These are phyloP conservation scores for Exserohilum turcica DNA, from an alignment of 2,329 filamentous ascomycete genomes.

Conservation along the genomic window DNA sequence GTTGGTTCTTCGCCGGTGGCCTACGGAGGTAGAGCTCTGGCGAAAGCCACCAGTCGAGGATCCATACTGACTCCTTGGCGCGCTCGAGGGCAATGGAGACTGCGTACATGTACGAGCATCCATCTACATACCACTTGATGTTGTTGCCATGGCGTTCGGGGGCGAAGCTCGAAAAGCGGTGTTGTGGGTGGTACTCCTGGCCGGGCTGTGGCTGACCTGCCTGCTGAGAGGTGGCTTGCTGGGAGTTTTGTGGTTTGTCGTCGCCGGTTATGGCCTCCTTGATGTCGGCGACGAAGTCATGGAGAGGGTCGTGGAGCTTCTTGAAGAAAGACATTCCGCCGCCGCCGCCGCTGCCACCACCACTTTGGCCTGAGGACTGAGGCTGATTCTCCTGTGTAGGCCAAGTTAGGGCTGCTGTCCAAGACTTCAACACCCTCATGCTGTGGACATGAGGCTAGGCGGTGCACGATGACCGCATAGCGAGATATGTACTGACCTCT, in stretches of 20 bases:
- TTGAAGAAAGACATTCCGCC: conserved; percentile 55
- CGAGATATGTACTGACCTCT: conserved; percentile 33
- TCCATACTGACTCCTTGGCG: conserved; percentile 79
- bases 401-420: not conserved
- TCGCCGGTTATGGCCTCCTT: conserved; percentile 56
- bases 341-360: conserved; percentile 38
- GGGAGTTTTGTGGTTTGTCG: conserved; percentile 53
- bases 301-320: conserved; percentile 60
- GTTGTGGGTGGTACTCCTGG: conserved; percentile 51
- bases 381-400: conserved; percentile 26
- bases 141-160: conserved; percentile 72
- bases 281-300: conserved; percentile 57
- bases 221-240: conserved; percentile 34
- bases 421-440: not conserved
- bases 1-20: conserved; percentile 78
- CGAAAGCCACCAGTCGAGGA: conserved; percentile 87
- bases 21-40: conserved; percentile 86
- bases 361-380: conserved; percentile 31
- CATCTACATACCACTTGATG: conserved; percentile 88
- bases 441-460: conserved; percentile 7
- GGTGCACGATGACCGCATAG: conserved; percentile 25
- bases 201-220: conserved; percentile 30
- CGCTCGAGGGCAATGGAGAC: conserved; percentile 79
- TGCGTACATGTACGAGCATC: conserved; percentile 70
- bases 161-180: conserved; percentile 69